Percentiles rank a stretch among this genome's conserved stretches.
Conservation (phyloP, 345 rosid species). For the Stellera chamaejasme region DNA sequence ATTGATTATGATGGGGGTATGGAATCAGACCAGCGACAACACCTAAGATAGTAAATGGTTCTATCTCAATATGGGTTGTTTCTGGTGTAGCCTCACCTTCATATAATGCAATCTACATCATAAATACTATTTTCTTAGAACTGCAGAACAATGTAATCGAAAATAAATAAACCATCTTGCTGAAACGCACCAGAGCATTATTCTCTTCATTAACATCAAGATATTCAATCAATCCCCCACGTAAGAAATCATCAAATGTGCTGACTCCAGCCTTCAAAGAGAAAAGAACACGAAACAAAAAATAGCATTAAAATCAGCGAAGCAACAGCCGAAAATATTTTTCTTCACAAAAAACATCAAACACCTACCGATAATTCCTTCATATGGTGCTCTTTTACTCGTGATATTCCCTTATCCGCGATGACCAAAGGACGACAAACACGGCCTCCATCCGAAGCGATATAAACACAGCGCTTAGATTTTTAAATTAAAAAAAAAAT, state of each 20-base stretch:
- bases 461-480: conserved; percentile 64
- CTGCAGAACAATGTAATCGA: conserved; percentile 3
- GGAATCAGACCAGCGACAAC: conserved; percentile 95
- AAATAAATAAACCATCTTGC: conserved; percentile 9
- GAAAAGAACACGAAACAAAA: conserved; percentile 1
- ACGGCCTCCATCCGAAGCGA: conserved; percentile 99
- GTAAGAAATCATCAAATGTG: conserved; percentile 81
- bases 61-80: conserved; percentile 92
- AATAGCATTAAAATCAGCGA: conserved; percentile 13
- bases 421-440: conserved; percentile 98
- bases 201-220: conserved; percentile 98
- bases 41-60: conserved; percentile 95
- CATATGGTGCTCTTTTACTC: conserved; percentile 89
- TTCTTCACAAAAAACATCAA: conserved; percentile 10
- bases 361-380: conserved; percentile 65
- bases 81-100: conserved; percentile 68
- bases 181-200: conserved; percentile 70
- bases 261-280: conserved; percentile 69
- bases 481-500: too few species aligned
- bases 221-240: conserved; percentile 87
- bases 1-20: conserved; percentile 96
- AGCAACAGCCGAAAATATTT: background rate
- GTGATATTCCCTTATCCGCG: conserved; percentile 86
- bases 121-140: conserved; percentile 9
- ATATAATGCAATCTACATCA: conserved; percentile 75